Percentiles rank a stretch among this genome's conserved stretches.
Conservation (phyloP, 2,329 filamentous ascomycete genomes). For the Orbilia ellipsospora region DNA sequence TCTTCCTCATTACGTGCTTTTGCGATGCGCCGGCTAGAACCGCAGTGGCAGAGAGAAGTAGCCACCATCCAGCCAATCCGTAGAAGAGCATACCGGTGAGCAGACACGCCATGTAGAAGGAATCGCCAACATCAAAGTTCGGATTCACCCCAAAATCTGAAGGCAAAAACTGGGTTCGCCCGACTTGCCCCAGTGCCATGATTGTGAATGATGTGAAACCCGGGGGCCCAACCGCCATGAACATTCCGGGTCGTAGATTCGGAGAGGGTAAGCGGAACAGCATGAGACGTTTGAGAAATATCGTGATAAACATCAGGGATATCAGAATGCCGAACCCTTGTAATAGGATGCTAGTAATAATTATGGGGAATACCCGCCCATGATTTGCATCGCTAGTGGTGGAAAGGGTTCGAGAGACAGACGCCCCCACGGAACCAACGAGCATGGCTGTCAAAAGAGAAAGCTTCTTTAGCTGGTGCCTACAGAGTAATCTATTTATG, state of each 20-base stretch:
- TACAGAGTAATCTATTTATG: too few species aligned
- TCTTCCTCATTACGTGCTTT: conserved; percentile 40
- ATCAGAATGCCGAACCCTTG: conserved; percentile 51
- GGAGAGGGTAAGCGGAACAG: conserved; percentile 47
- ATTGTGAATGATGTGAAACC: conserved; percentile 48
- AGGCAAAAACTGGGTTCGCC: conserved; percentile 24
- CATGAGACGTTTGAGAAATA: conserved; percentile 51
- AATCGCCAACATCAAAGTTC: conserved; percentile 37
- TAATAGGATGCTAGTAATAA: conserved; percentile 48
- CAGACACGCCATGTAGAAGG: conserved; percentile 36
- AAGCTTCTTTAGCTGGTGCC: neutral
- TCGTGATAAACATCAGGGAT: conserved; percentile 51
- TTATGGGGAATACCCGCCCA: conserved; percentile 38
- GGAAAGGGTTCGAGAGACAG: conserved; percentile 30
- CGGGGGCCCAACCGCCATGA: conserved; percentile 47
- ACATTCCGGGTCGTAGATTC: conserved; percentile 49
- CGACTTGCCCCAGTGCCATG: conserved; percentile 35
- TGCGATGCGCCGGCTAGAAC: conserved; percentile 38
- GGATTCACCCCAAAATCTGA: conserved; percentile 30
- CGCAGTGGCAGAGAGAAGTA: conserved; percentile 36
- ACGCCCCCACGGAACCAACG: conserved; percentile 40
- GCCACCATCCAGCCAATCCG: conserved; percentile 49
- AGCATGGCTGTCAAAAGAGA: conserved; percentile 23
- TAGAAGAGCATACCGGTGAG: conserved; percentile 46
- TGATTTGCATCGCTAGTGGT: conserved; percentile 19